Evolutionary conservation across 345 rosid genomes (phyloP), one percentile per base, ranked within the genome.

Genomic region (Mangifera indica): DNA sequence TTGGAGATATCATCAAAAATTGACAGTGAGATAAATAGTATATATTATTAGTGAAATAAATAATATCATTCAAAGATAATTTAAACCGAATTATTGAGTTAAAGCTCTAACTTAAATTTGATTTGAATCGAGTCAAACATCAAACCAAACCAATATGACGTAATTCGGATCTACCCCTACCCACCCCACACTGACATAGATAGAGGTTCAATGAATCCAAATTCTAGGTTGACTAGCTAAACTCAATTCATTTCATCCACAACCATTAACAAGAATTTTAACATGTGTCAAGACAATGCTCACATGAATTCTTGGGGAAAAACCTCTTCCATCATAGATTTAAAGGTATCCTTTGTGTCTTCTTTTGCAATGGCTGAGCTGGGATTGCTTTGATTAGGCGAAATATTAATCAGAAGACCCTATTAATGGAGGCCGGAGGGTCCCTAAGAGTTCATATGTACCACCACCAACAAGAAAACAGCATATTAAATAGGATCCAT

Each of bases 321-420:
- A n/a, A n/a, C n/a, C n/a, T n/a, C n/a, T n/a, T n/a, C n/a, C n/a
- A n/a, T n/a, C n/a, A n/a, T n/a, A n/a, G n/a, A 20, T 13, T 17
- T 66, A 12, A 24, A 63, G 32, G 12, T 21, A 9, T 40, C 20
- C 10, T 52, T 18, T 55, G 25, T 66, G 59, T 51, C 70, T 29
- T 26, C 49, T 64, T 49, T 66, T 14, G 26, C 58, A 53, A 37
- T 34, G 15, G 51, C 72, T 55, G 24, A 55, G 72, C 72, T 69
- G 54, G 72, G 66, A 49, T 40, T 32, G 48, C 10, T n/a, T 61
- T 53, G 58, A 66, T 26, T 53, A 32, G 20, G 34, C 22, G 20
- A 42, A 67, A 52, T 53, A 52, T 51, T 21, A 17, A 49, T 21
- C 45, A 54, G 46, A 52, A 34, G 32, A 32, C 57, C 54, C 32